phyloP scores from a whole-genome alignment of 352 stramenopile genomes.

The Phytophthora agathidicida region DNA sequence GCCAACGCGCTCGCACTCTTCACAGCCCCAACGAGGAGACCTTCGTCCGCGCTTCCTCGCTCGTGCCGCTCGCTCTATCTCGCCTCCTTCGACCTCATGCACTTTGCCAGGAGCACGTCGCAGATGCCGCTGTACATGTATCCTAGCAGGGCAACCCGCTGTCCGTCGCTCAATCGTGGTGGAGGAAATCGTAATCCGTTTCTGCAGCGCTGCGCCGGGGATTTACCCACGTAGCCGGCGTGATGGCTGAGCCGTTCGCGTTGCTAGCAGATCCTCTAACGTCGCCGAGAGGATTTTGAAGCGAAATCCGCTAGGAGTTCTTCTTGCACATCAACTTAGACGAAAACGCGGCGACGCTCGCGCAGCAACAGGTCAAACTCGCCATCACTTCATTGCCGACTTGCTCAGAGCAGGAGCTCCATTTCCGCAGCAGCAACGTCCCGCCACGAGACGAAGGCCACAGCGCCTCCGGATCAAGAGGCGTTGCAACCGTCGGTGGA shows the following conservation, averaged over 20 bases:
- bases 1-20: constrained; percentile 7
- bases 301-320: constrained; percentile 12
- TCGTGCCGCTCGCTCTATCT: constrained; percentile 38
- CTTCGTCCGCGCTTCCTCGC: constrained; percentile 10
- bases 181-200: constrained; percentile 18
- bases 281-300: constrained; percentile 13
- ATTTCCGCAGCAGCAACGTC: constrained; percentile 8
- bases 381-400: background rate
- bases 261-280: constrained; percentile 22
- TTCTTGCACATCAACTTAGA: constrained; percentile 26
- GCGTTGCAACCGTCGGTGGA: constrained; percentile 1
- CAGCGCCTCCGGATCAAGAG: constrained; percentile 2
- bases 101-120: constrained; percentile 23
- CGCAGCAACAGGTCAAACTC: constrained; percentile 21
- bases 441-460: background rate
- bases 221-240: constrained; percentile 1
- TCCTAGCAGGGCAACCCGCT: constrained; percentile 14
- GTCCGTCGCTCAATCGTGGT: constrained; percentile 18
- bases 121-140: constrained; percentile 34
- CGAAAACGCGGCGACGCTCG: constrained; percentile 17
- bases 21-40: background rate
- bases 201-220: background rate
- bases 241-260: constrained; percentile 11
- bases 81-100: constrained; percentile 19
- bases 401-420: background rate